Percentiles rank a stretch among this genome's conserved stretches.
Evolutionary conservation across 768 basidiomycete species (phyloP).

Genomic region (Clathrus columnatus): DNA sequence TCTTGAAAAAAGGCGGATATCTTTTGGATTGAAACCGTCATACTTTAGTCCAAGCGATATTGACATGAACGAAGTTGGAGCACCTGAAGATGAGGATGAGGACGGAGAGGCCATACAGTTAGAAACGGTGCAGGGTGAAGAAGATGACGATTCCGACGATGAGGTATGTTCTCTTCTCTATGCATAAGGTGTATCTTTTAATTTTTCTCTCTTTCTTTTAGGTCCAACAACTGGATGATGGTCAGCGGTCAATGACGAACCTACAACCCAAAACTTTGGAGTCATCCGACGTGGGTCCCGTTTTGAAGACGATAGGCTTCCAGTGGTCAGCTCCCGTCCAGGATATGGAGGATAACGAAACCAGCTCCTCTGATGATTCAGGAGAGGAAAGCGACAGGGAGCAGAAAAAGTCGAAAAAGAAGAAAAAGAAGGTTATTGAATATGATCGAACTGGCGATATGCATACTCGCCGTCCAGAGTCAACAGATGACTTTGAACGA

Average conservation of each 20-base stretch:
- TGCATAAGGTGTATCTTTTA: neutral
- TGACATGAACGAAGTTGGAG: slow-evolving; percentile 25
- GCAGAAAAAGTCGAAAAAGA: slow-evolving; percentile 51
- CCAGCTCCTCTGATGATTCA: slow-evolving; percentile 26
- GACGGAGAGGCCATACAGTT: slow-evolving; percentile 23
- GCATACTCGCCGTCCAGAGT: slow-evolving; percentile 78
- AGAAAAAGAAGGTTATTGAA: slow-evolving; percentile 63
- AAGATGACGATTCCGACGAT: slow-evolving; percentile 20
- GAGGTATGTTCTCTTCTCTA: slow-evolving; percentile 12
- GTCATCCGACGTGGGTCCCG: slow-evolving; percentile 18
- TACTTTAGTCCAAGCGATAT: slow-evolving; percentile 68
- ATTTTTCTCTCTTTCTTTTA: slow-evolving; percentile 8
- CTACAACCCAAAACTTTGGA: neutral
- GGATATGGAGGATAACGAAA: slow-evolving; percentile 29
- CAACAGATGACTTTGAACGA: slow-evolving; percentile 91
- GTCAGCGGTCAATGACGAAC: neutral
- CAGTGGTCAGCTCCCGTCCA: slow-evolving; percentile 49
- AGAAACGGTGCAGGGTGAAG: slow-evolving; percentile 18
- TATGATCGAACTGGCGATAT: slow-evolving; percentile 81
- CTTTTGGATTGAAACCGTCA: slow-evolving; percentile 79
- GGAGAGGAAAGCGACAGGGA: slow-evolving; percentile 41
- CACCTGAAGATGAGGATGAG: slow-evolving; percentile 19
- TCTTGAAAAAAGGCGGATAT: slow-evolving; percentile 70
- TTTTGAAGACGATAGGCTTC: slow-evolving; percentile 34
- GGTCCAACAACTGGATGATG: slow-evolving; percentile 21